Conservation (phyloP, 2,329 filamentous ascomycete species). For the Talaromyces funiculosus region DNA sequence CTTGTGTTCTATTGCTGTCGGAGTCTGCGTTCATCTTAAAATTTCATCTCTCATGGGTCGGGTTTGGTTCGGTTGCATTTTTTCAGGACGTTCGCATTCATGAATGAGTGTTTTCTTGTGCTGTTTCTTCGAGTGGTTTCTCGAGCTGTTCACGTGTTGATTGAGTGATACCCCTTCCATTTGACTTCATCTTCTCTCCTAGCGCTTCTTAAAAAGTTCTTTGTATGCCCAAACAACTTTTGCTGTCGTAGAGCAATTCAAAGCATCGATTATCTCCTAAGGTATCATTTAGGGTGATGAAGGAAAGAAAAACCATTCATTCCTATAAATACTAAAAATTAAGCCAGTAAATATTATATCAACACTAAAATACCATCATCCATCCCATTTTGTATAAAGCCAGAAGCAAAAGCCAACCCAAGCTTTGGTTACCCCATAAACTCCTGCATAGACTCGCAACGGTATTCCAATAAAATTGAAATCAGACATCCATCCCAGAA, state of each 20-base stretch:
- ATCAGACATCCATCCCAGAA: neutral
- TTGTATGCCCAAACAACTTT: too few species aligned
- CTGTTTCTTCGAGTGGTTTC: too few species aligned
- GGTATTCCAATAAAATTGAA: neutral
- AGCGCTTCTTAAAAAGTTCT: neutral
- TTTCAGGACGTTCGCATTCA: neutral
- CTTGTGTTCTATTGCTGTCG: too few species aligned
- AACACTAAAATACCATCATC: neutral
- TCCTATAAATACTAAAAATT: neutral
- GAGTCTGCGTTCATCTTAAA: neutral
- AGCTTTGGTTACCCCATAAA: neutral
- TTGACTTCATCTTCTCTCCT: neutral
- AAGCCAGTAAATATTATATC: neutral
- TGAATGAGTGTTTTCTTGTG: neutral
- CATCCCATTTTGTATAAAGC: neutral
- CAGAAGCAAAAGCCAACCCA: neutral
- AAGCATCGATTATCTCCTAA: too few species aligned
- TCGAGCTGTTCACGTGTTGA: neutral
- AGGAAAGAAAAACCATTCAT: neutral
- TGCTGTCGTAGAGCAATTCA: neutral
- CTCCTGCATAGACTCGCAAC: neutral
- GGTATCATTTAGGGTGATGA: too few species aligned
- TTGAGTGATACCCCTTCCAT: conserved; percentile 12
- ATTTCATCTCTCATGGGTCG: neutral
- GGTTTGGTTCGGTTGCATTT: neutral